Conservation (phyloP, 192 early-diverging fungal genomes). For the Entomortierella beljakovae region DNA sequence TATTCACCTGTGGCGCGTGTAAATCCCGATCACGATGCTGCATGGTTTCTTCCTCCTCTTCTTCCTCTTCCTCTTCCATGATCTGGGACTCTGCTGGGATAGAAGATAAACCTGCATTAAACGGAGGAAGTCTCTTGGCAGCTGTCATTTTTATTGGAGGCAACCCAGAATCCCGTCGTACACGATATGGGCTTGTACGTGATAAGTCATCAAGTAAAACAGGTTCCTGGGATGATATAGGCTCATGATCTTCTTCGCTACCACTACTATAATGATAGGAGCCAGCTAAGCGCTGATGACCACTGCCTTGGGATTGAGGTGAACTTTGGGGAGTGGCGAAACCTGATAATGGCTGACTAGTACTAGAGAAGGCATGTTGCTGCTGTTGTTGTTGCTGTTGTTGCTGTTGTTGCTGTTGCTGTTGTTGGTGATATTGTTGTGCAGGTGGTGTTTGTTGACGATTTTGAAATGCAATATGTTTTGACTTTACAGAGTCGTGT, state of each 20-base stretch:
- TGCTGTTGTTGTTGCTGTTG: slow-evolving; percentile 3
- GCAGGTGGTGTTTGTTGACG: slow-evolving; percentile 10
- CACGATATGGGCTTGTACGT: slow-evolving; percentile 16
- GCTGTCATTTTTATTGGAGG: slow-evolving; percentile 45
- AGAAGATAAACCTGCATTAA: slow-evolving; percentile 25
- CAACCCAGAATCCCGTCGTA: slow-evolving; percentile 37
- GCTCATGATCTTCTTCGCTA: slow-evolving; percentile 44
- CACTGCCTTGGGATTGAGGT: slow-evolving; percentile 18
- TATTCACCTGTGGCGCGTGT: slow-evolving; percentile 17
- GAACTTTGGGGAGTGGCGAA: slow-evolving; percentile 42
- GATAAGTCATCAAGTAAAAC: slow-evolving; percentile 18
- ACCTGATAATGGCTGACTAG: slow-evolving; percentile 14
- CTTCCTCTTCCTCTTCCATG: slow-evolving; percentile 48
- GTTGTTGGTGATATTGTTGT: neutral
- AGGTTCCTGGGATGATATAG: slow-evolving; percentile 20
- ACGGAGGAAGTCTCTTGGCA: slow-evolving; percentile 43
- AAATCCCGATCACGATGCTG: slow-evolving; percentile 35
- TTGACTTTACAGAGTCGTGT: slow-evolving; percentile 15
- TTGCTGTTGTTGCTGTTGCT: slow-evolving; percentile 3
- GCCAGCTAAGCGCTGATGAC: neutral
- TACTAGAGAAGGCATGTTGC: slow-evolving; percentile 9
- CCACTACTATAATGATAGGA: slow-evolving; percentile 36
- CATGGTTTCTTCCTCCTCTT: slow-evolving; percentile 11
- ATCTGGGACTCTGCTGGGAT: slow-evolving; percentile 26
- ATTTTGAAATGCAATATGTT: neutral